A percentile compares a stretch with the other conserved stretches of the same genome.
These are phyloP conservation scores for Elsinoe arachidis DNA, from an alignment of 2,329 filamentous ascomycete genomes.

Conservation along the genomic window DNA sequence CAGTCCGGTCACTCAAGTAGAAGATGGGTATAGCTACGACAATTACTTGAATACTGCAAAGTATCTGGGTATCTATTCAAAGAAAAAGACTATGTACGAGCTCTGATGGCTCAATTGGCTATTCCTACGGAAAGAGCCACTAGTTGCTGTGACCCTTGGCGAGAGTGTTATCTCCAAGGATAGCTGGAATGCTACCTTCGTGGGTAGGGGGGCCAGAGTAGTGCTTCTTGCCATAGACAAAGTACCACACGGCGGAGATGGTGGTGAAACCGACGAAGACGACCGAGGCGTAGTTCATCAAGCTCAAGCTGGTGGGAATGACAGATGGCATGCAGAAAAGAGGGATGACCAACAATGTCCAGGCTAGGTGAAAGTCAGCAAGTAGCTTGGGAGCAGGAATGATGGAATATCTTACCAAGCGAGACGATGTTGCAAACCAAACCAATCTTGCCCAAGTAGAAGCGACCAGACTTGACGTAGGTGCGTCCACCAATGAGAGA, in stretches of 20 bases:
- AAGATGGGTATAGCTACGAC: too few relatives aligned
- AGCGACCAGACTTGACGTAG: slow-evolving; percentile 49
- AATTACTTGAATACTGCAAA: too few relatives aligned
- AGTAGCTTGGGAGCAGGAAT: slow-evolving; percentile 24
- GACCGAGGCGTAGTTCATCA: slow-evolving; percentile 66
- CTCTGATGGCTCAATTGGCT: neutral
- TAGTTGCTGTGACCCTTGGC: neutral
- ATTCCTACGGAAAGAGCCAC: neutral
- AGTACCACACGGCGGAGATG: slow-evolving; percentile 59
- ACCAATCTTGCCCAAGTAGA: slow-evolving; percentile 55
- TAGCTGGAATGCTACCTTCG: neutral
- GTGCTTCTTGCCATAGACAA: slow-evolving; percentile 60
- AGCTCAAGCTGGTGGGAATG: slow-evolving; percentile 49
- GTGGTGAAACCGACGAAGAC: slow-evolving; percentile 60
- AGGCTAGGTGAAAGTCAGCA: slow-evolving; percentile 38
- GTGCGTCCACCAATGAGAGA: slow-evolving; percentile 53
- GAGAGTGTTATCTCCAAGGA: neutral
- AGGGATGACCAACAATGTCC: slow-evolving; percentile 60
- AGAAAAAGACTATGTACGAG: neutral
- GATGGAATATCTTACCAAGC: slow-evolving; percentile 45
- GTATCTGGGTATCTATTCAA: slow-evolving; percentile 4
- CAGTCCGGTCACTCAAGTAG: too few relatives aligned
- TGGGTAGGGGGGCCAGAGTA: slow-evolving; percentile 49
- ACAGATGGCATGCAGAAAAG: slow-evolving; percentile 64
- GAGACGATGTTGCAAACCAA: slow-evolving; percentile 54